Base-by-base conservation (phyloP, 768 basidiomycete species). In the Mycena kentingensis region DNA sequence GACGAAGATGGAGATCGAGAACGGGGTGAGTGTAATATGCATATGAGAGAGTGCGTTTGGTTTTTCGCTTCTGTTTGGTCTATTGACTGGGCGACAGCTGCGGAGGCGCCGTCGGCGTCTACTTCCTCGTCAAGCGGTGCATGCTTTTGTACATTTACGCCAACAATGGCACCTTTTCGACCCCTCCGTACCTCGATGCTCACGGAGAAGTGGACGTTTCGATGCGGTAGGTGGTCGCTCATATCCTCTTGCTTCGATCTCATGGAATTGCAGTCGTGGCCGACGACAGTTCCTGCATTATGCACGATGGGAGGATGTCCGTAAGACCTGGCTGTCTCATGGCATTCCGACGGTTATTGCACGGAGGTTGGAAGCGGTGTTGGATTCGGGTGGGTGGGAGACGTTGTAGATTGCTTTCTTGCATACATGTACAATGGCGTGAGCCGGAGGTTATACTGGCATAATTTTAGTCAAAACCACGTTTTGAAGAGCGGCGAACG, bases 361-460 rank as follows among this genome's bases (percentile, higher is more conserved):
- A 3, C 78, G 97, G 45, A 91, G 90, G 66, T 64, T 98, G 52
- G 96, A 98, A 66, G 81, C 89, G 57, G 84, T 83, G 13, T 78
- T 92, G 15, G 95, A 97, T 65, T 85, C 80, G 26, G 93, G 95
- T n/a, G 94, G 94, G 19, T 98, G 94, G 95, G 90, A 91, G 63
- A 88, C 87, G 52, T 68, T 96, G 43, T 95, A 67, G 71, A 51
- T 39, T n/a, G n/a, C n/a, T n/a, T n/a, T n/a, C n/a, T n/a, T n/a
- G n/a, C n/a, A n/a, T n/a, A n/a, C n/a, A n/a, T n/a, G n/a, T n/a
- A n/a, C n/a, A n/a, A n/a, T n/a, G n/a, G n/a, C n/a, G n/a, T n/a
- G n/a, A n/a, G n/a, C n/a, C n/a, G n/a, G n/a, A n/a, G n/a, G n/a
- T n/a, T n/a, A n/a, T n/a, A n/a, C n/a, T n/a, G n/a, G n/a, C n/a